Conservation (phyloP, 2,329 filamentous ascomycete genomes). For the Ophiocordyceps unilateralis region DNA sequence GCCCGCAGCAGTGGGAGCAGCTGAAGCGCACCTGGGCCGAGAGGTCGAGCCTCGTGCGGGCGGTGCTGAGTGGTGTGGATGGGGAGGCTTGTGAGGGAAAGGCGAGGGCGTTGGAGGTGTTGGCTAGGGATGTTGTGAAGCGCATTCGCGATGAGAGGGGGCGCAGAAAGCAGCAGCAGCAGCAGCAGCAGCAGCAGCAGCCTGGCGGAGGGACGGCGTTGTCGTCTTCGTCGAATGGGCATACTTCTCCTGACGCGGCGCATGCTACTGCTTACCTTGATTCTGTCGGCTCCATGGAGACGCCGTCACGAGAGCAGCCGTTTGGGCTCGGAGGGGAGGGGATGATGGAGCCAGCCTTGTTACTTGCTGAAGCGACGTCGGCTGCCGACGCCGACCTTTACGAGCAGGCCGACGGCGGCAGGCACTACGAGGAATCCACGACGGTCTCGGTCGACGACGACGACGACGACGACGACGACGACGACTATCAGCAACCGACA, state of each 20-base stretch:
- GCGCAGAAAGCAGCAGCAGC: constrained; percentile 26
- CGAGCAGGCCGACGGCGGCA: too few species aligned
- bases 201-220: too few species aligned
- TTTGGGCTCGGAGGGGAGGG: too few species aligned
- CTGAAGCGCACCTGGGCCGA: constrained; percentile 53
- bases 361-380: not conserved
- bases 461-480: too few species aligned
- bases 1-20: constrained; percentile 52
- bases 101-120: constrained; percentile 47
- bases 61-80: constrained; percentile 31
- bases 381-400: not conserved
- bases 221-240: not conserved
- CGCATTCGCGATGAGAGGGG: constrained; percentile 50
- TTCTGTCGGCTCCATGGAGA: too few species aligned
- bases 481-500: too few species aligned
- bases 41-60: constrained; percentile 35
- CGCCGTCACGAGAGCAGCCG: not conserved
- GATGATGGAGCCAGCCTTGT: not conserved
- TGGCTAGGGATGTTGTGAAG: constrained; percentile 66
- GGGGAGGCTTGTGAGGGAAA: constrained; percentile 24
- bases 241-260: too few species aligned
- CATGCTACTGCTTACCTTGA: not conserved
- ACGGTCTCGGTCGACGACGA: too few species aligned
- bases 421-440: too few species aligned
- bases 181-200: not conserved